Evolutionary conservation across 371 early-diverging fungal species (phyloP), one percentile per base, ranked within the genome.

Genomic region (Mucor plumbeus): DNA sequence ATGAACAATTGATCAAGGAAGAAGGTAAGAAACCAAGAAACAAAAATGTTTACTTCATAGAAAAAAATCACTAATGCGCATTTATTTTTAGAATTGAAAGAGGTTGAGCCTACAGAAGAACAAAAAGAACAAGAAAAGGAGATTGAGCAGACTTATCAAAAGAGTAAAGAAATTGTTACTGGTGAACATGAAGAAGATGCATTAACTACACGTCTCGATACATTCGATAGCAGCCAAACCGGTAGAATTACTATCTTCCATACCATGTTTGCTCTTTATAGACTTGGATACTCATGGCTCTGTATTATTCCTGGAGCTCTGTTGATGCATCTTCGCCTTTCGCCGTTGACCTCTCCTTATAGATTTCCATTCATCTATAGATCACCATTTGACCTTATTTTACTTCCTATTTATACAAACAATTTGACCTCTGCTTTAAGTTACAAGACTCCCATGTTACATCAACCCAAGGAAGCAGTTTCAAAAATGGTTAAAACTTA

Each of bases 281-380:
- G 64, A 7, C 40, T 78, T 33, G 78, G 80, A 4, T 79, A 83
- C 65, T 72, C 75, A 19, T 74, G 74, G 66, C 48, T 83, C 7
- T 70, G 65, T 17, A 73, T 74, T n/a, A 57, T 83, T 13, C 78
- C 81, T 26, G 68, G 73, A 10, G 71, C 84, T 1, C 15, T 79
- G 15, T 4, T 83, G 9, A 70, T 83, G 64, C 84, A 83, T 53
- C 38, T 81, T 5, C 74, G 75, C 15, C 54, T 79, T 11, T 83
- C 84, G 0, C 78, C 81, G 7, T 43, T 74, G 33, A 78, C 84
- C 6, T 81, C 84, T 8, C 84, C 84, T n/a, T 56, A 78, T 17
- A n/a, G 73, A 4, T 71, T 78, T 13, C 84, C 84, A 6, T 78
- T 81, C 47, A 64, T 77, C 31, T 83, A 83, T 50, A 76, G 81